Percentiles rank a stretch among this genome's conserved stretches.
phyloP scores from a whole-genome alignment of 306 rosid species.

The Cajanus cajan region DNA sequence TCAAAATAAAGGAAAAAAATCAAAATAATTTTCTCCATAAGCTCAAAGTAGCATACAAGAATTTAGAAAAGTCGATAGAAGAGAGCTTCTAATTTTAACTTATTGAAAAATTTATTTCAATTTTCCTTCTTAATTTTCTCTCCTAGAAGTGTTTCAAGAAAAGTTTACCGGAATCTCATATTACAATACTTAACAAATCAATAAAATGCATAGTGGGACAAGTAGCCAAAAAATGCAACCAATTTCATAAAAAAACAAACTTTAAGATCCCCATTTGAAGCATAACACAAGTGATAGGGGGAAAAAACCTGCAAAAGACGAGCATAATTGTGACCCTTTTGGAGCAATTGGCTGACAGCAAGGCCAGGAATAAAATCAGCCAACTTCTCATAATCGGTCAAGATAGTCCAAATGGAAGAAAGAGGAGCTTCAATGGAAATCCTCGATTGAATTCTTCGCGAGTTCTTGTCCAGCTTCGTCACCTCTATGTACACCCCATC shows the following conservation, averaged over 20 bases:
- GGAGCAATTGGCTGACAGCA: constrained; percentile 60
- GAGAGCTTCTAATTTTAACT: too few species aligned
- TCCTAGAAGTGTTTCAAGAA: too few species aligned
- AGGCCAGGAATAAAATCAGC: constrained; percentile 89
- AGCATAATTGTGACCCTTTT: constrained; percentile 52
- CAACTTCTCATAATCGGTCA: constrained; percentile 84
- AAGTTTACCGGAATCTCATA: too few species aligned
- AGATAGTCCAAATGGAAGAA: constrained; percentile 54
- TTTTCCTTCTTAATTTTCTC: too few species aligned
- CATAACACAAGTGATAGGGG: neutral
- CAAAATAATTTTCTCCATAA: too few species aligned
- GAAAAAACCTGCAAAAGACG: constrained; percentile 68
- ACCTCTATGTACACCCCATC: constrained; percentile 58
- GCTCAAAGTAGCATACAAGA: too few species aligned
- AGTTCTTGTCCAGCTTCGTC: constrained; percentile 50
- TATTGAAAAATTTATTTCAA: too few species aligned
- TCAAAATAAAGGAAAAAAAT: too few species aligned
- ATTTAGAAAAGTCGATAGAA: too few species aligned
- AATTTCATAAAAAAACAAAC: constrained; percentile 17
- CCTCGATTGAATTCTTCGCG: constrained; percentile 63
- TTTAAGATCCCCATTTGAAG: neutral
- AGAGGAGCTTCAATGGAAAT: constrained; percentile 62
- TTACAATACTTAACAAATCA: neutral
- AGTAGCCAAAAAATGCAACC: neutral
- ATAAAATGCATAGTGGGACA: neutral